Evolutionary conservation across 2,329 filamentous ascomycete species (phyloP).

Genomic region (Dryadomyces quercivorus): DNA sequence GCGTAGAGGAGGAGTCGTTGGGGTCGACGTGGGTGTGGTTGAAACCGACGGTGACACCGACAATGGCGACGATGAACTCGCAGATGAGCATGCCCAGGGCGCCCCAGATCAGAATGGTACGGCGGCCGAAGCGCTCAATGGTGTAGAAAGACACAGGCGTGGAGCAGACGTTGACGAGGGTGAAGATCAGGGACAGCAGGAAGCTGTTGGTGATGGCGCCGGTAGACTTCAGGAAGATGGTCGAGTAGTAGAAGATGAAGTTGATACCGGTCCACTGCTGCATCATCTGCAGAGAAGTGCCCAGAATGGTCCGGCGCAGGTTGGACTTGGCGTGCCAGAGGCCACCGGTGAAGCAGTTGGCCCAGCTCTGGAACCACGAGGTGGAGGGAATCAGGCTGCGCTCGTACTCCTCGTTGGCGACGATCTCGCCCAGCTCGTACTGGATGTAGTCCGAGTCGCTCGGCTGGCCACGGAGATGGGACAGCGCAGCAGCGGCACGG

Average conservation of each 20-base stretch:
- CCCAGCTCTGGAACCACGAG: slow-evolving; percentile 58
- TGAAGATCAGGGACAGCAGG: slow-evolving; percentile 75
- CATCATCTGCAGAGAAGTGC: slow-evolving; percentile 69
- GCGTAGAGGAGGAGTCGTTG: slow-evolving; percentile 25
- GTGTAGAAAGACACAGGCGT: slow-evolving; percentile 82
- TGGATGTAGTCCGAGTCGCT: slow-evolving; percentile 62
- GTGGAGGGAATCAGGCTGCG: slow-evolving; percentile 51
- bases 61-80: slow-evolving; percentile 76
- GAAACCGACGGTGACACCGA: slow-evolving; percentile 51
- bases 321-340: slow-evolving; percentile 52
- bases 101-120: slow-evolving; percentile 66
- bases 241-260: slow-evolving; percentile 79
- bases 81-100: slow-evolving; percentile 73
- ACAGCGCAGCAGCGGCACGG: slow-evolving; percentile 48
- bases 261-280: slow-evolving; percentile 79
- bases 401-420: slow-evolving; percentile 85
- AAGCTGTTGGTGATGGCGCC: slow-evolving; percentile 68
- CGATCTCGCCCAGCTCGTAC: slow-evolving; percentile 69
- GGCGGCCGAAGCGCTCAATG: slow-evolving; percentile 71
- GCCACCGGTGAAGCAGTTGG: slow-evolving; percentile 53
- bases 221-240: slow-evolving; percentile 69
- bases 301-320: slow-evolving; percentile 58
- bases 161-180: slow-evolving; percentile 74
- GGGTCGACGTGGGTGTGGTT: slow-evolving; percentile 33
- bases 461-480: slow-evolving; percentile 62